Evolutionary conservation across 2,329 filamentous ascomycete species (phyloP), one percentile per base, ranked within the genome.

Genomic region (Talaromyces sp.): DNA sequence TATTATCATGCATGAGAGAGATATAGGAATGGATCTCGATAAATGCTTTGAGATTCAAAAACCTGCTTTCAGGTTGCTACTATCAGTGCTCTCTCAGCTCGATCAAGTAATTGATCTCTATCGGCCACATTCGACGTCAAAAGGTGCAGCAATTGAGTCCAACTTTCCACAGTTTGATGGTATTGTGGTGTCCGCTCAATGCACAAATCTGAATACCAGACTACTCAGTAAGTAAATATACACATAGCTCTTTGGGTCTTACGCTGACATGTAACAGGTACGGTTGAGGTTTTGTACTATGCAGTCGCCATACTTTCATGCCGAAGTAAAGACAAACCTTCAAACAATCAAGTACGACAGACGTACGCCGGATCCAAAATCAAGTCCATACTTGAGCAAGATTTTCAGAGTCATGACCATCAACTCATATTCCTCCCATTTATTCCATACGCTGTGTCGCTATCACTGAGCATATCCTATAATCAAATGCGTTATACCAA

Each of bases 271-370:
- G 8, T 19, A 33, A 35, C 9, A 66, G 85, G 82, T 8, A 88
- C 87, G 0, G 80, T 89, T 7, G 87, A 89, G 68, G 82, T 85
- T 0, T 82, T 89, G 16, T 89, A 89, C 69, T 86, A 89, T 69
- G 85, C 86, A 3, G 83, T 89, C 7, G 84, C 85, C 41, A 87
- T 89, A 9, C 76, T 89, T 1, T 88, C 86, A 0, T 88, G 85
- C 59, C 82, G 87, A n/a, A 67, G 66, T 1, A 69, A 69, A 1
- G 65, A 70, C 6, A 70, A 71, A 67, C 66, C 75, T 14, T 81
- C 79, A 27, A 82, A 78, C 39, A 84, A 81, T 31, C 87, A 87
- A 67, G 83, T 84, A 1, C 82, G 86, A 3, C 81, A 85, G 22
- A 87, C 84, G 0, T 79, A 87, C 3, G 83, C 85, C 1, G 83